These are phyloP conservation scores for Elongisporangium prolatum DNA, from an alignment of 352 stramenopile species.

Conservation along the genomic window DNA sequence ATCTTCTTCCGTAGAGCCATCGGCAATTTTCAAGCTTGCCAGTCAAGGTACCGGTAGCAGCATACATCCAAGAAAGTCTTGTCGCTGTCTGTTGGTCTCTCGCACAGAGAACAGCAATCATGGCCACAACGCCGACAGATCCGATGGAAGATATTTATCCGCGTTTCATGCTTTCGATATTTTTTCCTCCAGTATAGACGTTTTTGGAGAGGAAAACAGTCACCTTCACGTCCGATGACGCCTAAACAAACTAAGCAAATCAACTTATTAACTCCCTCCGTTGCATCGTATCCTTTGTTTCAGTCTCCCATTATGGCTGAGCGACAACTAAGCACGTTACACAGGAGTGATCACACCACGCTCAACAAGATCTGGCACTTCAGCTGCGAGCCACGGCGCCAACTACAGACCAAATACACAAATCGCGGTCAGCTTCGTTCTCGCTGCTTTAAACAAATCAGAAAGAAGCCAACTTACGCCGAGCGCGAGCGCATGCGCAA, in stretches of 20 bases:
- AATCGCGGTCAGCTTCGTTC: not conserved
- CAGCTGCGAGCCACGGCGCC: conserved; percentile 81
- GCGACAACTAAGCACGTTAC: conserved; percentile 15
- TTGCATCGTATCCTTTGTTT: not conserved
- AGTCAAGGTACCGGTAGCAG: not conserved
- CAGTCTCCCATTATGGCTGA: not conserved
- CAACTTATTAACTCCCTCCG: not conserved
- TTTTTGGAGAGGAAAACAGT: not conserved
- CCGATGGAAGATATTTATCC: conserved; percentile 38
- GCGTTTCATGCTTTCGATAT: not conserved
- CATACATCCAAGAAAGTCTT: not conserved
- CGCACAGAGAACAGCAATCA: not conserved
- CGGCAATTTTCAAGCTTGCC: not conserved
- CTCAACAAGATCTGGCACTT: conserved; percentile 84
- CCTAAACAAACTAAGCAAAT: not conserved
- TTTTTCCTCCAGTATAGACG: not conserved
- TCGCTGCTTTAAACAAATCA: not conserved
- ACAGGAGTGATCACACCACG: conserved; percentile 68
- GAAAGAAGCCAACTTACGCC: conserved; percentile 33
- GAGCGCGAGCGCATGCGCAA: conserved; percentile 80
- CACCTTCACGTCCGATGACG: not conserved
- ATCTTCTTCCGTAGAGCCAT: conserved; percentile 1
- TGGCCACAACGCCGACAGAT: conserved; percentile 15
- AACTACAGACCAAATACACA: conserved; percentile 32
- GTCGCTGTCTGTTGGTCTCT: not conserved